Evolutionary conservation across 805 yeast species (phyloP).

Genomic region (Starmera dryadoides): DNA sequence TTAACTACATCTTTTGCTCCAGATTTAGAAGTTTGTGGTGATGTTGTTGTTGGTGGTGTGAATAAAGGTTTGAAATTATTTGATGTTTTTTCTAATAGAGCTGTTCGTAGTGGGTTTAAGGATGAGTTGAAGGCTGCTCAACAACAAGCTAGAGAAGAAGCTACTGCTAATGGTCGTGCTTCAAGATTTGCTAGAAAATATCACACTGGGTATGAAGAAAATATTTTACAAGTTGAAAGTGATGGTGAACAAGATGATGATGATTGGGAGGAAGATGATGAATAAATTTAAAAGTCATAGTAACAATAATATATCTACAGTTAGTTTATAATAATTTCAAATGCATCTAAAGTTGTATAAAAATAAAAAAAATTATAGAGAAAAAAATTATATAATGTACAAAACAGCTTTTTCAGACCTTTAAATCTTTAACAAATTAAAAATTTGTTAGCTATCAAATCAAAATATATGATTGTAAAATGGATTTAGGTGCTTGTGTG

Average conservation of each 20-base stretch:
- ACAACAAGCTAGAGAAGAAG: conserved; percentile 48
- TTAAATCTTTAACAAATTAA: too few species aligned
- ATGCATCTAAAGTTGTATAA: neutral
- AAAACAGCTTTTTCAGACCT: too few species aligned
- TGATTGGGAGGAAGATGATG: conserved; percentile 14
- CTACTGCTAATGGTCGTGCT: conserved; percentile 46
- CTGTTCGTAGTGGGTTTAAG: conserved; percentile 66
- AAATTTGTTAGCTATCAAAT: too few species aligned
- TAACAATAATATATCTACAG: too few species aligned
- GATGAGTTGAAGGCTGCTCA: conserved; percentile 50
- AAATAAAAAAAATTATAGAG: neutral
- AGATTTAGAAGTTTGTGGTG: conserved; percentile 81
- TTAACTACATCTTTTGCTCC: conserved; percentile 77
- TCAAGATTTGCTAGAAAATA: conserved; percentile 76
- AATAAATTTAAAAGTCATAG: neutral
- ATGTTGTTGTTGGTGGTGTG: conserved; percentile 82
- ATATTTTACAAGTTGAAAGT: conserved; percentile 55
- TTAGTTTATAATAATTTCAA: too few species aligned
- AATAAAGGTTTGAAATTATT: conserved; percentile 80
- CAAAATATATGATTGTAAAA: too few species aligned
- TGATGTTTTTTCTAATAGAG: conserved; percentile 80
- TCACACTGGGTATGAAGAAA: conserved; percentile 40
- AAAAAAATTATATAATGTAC: neutral
- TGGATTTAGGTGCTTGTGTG: neutral
- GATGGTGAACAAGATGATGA: conserved; percentile 54